phyloP scores from a whole-genome alignment of 805 yeast genomes.

The Metschnikowia peoriensis region DNA sequence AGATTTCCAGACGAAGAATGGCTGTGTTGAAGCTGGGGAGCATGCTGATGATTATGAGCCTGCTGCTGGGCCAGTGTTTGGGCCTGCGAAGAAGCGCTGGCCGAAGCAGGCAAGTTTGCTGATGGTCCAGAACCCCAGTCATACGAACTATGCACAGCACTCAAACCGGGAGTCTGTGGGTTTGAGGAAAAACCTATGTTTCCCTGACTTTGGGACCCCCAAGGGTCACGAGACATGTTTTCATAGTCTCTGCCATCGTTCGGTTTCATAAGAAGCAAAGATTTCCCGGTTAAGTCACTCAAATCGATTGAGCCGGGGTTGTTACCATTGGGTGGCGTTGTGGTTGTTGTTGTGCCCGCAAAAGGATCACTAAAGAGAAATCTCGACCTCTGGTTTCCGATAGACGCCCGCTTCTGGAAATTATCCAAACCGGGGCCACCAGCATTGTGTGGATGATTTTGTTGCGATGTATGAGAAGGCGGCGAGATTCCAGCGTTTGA shows the following conservation, averaged over 20 bases:
- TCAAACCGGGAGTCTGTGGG: slow-evolving; percentile 41
- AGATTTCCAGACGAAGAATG: slow-evolving; percentile 4
- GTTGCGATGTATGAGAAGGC: slow-evolving; percentile 20
- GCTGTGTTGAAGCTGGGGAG: background rate
- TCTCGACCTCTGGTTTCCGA: slow-evolving; percentile 61
- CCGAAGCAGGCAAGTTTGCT: background rate
- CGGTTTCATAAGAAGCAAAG: slow-evolving; percentile 44
- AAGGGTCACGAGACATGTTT: slow-evolving; percentile 48
- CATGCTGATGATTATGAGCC: background rate
- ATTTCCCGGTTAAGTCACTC: slow-evolving; percentile 40
- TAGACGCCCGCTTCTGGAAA: slow-evolving; percentile 50
- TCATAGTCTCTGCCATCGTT: slow-evolving; percentile 48
- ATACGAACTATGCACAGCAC: slow-evolving; percentile 10
- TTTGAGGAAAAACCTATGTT: slow-evolving; percentile 24
- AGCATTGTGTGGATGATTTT: slow-evolving; percentile 7
- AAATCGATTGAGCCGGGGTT: slow-evolving; percentile 30
- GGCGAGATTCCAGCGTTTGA: slow-evolving; percentile 34
- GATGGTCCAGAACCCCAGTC: slow-evolving; percentile 17
- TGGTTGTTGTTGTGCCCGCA: slow-evolving; percentile 18
- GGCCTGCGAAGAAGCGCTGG: slow-evolving; percentile 5
- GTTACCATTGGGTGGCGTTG: slow-evolving; percentile 16
- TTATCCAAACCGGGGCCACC: slow-evolving; percentile 24
- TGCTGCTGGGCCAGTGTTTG: slow-evolving; percentile 6
- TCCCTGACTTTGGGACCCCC: slow-evolving; percentile 24
- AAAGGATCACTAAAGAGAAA: slow-evolving; percentile 68